Evolutionary conservation across 495 filamentous ascomycete genomes (phyloP), one percentile per base, ranked within the genome.

Genomic region (Penicillium ochrochloron): DNA sequence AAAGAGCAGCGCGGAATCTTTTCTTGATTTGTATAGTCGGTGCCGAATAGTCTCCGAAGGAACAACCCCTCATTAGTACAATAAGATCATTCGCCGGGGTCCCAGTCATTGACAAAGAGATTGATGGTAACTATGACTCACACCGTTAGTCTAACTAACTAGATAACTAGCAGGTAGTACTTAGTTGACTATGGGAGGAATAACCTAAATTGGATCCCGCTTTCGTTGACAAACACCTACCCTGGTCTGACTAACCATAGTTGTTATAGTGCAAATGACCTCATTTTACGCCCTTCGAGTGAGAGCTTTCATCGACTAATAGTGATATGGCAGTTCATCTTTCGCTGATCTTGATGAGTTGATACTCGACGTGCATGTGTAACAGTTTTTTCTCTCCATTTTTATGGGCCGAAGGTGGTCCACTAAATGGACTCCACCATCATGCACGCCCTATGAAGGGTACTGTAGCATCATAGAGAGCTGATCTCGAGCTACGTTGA

Each of bases 401-500:
- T 48, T 50, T 59, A 29, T 48, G 37, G 37, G 37, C 15, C 37
- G 15, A 12, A 5, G 14, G 15, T 14, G 57, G 42, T 42, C 41
- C 25, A 34, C 14, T 5, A 14, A 29, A 27, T 42, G 5, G 29
- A 53, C 50, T 27, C 57, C 59, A 59, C 66, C 59, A 60, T 52
- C 53, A 21, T 29, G 27, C 41, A 27, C 48, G 48, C 64, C 58
- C 58, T 59, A 21, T 29, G 33, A 37, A 14, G 25, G 35, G 48
- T 64, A 27, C 25, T 67, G 59, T 62, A 68, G 62, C 66, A 65
- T 59, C 5, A 5, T 33, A 33, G 5, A 33, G 5, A 27, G 61
- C 51, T 34, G 34, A 39, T 50, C 57, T 39, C 17, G 35, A 56
- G 34, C 27, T 39, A 59, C 52, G 31, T 31, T 60, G 55, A 60